phyloP scores from a whole-genome alignment of 257 asterid species.

The Scutellaria galericulata region DNA sequence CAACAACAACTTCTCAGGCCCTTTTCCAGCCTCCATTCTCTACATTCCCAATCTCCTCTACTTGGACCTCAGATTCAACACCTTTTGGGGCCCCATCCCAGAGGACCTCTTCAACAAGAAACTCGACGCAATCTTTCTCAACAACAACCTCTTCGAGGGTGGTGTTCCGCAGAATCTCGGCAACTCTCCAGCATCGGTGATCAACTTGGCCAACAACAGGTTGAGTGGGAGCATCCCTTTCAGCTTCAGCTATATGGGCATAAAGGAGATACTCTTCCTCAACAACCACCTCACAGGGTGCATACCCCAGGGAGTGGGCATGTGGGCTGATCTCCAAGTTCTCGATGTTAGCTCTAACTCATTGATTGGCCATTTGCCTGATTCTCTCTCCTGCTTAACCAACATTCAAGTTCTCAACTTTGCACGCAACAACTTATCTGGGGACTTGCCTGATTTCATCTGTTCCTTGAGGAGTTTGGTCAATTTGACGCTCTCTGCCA shows the following conservation, averaged over 20 bases:
- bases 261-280: conserved; percentile 69
- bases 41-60: conserved; percentile 63
- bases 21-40: conserved; percentile 55
- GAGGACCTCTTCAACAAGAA: conserved; percentile 68
- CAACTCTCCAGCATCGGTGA: conserved; percentile 81
- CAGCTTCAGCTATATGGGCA: conserved; percentile 72
- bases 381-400: conserved; percentile 48
- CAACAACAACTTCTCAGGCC: conserved; percentile 74
- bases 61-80: conserved; percentile 80
- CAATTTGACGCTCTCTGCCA: conserved; percentile 70
- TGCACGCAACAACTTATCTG: conserved; percentile 73
- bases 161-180: conserved; percentile 24
- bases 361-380: conserved; percentile 45
- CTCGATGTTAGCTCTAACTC: conserved; percentile 73
- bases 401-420: conserved; percentile 74
- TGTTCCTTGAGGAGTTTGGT: conserved; percentile 62
- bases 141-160: conserved; percentile 69
- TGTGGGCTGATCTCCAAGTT: conserved; percentile 83
- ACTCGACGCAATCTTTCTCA: conserved; percentile 81
- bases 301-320: conserved; percentile 78
- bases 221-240: conserved; percentile 70
- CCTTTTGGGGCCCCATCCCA: conserved; percentile 70
- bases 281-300: conserved; percentile 86
- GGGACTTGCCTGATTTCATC: conserved; percentile 69
- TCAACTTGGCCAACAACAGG: conserved; percentile 75